A percentile compares a stretch with the other conserved stretches of the same genome.
Conservation (phyloP, 1,139 yeast species). For the Zygosaccharomyces sapae region DNA sequence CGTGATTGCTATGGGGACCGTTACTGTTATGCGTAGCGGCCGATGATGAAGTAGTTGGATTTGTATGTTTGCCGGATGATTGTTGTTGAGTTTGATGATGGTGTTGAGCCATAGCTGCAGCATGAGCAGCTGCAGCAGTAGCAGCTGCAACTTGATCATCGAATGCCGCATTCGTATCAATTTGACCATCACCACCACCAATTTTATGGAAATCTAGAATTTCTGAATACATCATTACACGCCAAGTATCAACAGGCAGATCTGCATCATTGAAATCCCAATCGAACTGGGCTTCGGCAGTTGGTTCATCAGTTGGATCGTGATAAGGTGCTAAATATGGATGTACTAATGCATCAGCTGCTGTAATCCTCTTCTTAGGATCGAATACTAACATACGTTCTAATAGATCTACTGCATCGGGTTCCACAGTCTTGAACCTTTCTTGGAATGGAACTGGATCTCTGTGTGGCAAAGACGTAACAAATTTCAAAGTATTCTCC, state of each 20-base stretch:
- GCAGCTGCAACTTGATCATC: constrained; percentile 38
- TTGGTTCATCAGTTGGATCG: constrained; percentile 97
- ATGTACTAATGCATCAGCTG: constrained; percentile 84
- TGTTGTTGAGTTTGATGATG: constrained; percentile 21
- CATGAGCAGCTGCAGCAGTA: constrained; percentile 36
- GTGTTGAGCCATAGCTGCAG: constrained; percentile 32
- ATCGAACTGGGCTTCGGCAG: constrained; percentile 86
- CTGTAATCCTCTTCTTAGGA: constrained; percentile 89
- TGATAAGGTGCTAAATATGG: constrained; percentile 96
- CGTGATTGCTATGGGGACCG: constrained; percentile 10
- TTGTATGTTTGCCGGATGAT: constrained; percentile 1
- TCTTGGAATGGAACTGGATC: constrained; percentile 86
- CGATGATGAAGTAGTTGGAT: constrained; percentile 1
- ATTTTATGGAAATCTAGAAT: constrained; percentile 82
- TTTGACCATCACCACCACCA: constrained; percentile 35
- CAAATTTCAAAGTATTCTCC: constrained; percentile 91
- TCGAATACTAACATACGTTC: constrained; percentile 91
- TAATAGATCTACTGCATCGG: constrained; percentile 84
- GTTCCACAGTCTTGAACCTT: constrained; percentile 81
- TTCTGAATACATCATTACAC: constrained; percentile 98
- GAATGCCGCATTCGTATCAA: constrained; percentile 35
- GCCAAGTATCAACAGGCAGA: constrained; percentile 96
- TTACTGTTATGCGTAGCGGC: background rate
- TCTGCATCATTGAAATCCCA: constrained; percentile 99
- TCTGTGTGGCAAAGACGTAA: constrained; percentile 86